Evolutionary conservation across 768 basidiomycete species (phyloP), one percentile per base, ranked within the genome.

Genomic region (Boletus subparvulus): DNA sequence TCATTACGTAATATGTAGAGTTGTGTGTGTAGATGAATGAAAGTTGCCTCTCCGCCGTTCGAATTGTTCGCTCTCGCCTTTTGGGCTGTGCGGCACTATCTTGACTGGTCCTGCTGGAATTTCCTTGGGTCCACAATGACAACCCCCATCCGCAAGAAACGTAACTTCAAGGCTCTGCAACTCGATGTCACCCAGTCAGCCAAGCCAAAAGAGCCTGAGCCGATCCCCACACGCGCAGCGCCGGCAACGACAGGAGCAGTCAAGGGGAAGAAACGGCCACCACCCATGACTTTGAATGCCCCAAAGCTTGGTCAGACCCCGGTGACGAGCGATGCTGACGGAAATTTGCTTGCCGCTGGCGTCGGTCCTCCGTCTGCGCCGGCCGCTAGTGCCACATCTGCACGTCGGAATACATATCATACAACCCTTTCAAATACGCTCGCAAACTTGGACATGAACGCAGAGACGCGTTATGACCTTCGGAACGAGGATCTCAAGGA

Each of bases 401-500:
- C 82, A 49, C 75, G 75, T 53, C 82, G 90, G 58, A 86, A 83
- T 65, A 90, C 84, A 21, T 90, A 91, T 63, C 91, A 94, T 73
- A 82, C 82, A 26, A 83, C 87, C 6, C 81, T 96, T 5, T 87
- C 88, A 17, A 90, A 85, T 60, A 93, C 91, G 16, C 82, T 97
- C 35, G 93, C 92, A 21, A 92, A 82, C 62, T 76, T 96, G 57
- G 93, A 95, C 63, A 80, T 93, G 76, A 90, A 88, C 65, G 85
- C 87, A 35, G 90, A 92, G 75, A 86, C 86, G 70, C 91, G 91
- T 74, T 87, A 81, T 63, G 90, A 96, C 66, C 75, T 98, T 63
- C 79, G 84, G 64, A 86, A 88, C 63, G 94, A 96, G 70, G 97
- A 98, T 71, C 77, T 99, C 69, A 88, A 88, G 74, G 90, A 95